Conservation (phyloP, 768 basidiomycete genomes). For the Boletellus sp. region DNA sequence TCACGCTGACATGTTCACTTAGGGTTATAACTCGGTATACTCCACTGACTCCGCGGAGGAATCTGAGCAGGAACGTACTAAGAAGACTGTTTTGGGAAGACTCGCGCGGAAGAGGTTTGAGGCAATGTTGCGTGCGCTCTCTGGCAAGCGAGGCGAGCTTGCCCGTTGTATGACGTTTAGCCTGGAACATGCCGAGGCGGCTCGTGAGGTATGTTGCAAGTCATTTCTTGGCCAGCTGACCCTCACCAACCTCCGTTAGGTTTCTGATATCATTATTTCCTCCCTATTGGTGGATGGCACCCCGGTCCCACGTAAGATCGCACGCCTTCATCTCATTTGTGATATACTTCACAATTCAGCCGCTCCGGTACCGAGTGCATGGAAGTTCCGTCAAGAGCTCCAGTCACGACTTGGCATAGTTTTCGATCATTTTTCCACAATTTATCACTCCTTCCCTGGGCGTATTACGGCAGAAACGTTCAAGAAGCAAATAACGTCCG, state of each 20-base stretch:
- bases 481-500: conserved; percentile 83
- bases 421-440: conserved; percentile 91
- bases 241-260: conserved; percentile 41
- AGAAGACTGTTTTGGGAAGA: conserved; percentile 74
- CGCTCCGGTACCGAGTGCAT: conserved; percentile 89
- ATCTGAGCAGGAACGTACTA: conserved; percentile 78
- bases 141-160: conserved; percentile 84
- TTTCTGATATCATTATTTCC: conserved; percentile 85
- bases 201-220: conserved; percentile 65
- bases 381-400: conserved; percentile 96
- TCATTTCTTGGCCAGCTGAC: neutral
- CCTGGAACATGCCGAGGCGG: conserved; percentile 93
- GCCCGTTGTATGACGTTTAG: conserved; percentile 98
- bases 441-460: conserved; percentile 95
- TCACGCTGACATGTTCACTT: conserved; percentile 9
- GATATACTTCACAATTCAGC: conserved; percentile 98
- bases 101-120: conserved; percentile 84
- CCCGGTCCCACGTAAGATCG: conserved; percentile 95
- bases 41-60: conserved; percentile 95
- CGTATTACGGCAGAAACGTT: conserved; percentile 95
- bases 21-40: conserved; percentile 87
- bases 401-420: conserved; percentile 88
- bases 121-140: conserved; percentile 82
- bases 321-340: conserved; percentile 91
- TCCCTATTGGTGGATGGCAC: conserved; percentile 90